phyloP scores from a whole-genome alignment of 1,284 basidiomycete species.

The Polyporus tsugae region DNA sequence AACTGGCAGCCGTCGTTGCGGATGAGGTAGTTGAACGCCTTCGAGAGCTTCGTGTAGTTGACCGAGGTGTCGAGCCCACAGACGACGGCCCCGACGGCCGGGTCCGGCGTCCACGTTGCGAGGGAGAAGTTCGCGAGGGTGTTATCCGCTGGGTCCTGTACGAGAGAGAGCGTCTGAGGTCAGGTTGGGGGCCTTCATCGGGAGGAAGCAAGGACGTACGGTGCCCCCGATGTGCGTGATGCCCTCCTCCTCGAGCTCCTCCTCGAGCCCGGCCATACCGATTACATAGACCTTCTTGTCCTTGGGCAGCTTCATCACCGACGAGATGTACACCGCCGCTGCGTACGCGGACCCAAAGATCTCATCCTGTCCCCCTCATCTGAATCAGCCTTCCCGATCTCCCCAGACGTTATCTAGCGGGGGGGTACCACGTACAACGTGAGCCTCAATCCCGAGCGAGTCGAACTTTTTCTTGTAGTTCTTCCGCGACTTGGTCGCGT shows the following conservation, averaged over 20 bases:
- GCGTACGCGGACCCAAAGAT: slow-evolving; percentile 97
- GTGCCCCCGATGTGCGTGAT: slow-evolving; percentile 87
- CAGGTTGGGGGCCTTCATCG: neutral
- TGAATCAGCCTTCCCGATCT: neutral
- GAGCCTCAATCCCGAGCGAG: slow-evolving; percentile 84
- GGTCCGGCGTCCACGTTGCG: slow-evolving; percentile 77
- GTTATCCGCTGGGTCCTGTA: slow-evolving; percentile 84
- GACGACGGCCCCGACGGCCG: slow-evolving; percentile 87
- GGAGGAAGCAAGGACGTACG: slow-evolving; percentile 53
- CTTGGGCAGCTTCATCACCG: slow-evolving; percentile 88
- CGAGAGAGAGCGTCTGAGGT: neutral
- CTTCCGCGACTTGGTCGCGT: slow-evolving; percentile 92
- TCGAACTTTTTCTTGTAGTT: slow-evolving; percentile 94
- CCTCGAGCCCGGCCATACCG: slow-evolving; percentile 92
- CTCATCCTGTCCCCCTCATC: slow-evolving; percentile 71
- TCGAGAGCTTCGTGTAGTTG: slow-evolving; percentile 94
- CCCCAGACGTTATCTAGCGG: neutral
- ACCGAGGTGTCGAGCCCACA: slow-evolving; percentile 85
- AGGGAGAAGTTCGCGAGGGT: slow-evolving; percentile 79
- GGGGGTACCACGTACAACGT: slow-evolving; percentile 68
- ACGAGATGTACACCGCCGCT: slow-evolving; percentile 91
- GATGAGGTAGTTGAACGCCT: slow-evolving; percentile 91
- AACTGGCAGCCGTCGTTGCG: slow-evolving; percentile 85
- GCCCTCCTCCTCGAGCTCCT: slow-evolving; percentile 89
- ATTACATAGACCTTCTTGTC: slow-evolving; percentile 97